Conservation (phyloP, 2,329 filamentous ascomycete genomes). For the Pezicula neosporulosa region DNA sequence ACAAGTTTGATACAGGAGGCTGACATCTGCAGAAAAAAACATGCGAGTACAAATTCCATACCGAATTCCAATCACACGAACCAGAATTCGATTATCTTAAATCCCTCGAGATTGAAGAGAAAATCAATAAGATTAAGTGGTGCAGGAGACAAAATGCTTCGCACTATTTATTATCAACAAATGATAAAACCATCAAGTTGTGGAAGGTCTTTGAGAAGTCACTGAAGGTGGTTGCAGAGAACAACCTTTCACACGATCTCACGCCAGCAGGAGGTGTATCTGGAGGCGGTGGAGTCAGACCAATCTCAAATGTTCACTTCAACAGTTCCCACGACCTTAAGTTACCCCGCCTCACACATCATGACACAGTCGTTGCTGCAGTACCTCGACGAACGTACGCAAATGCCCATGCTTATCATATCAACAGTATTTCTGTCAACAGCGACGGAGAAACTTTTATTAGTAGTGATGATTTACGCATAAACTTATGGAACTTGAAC, state of each 20-base stretch:
- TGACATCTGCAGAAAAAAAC: conserved; percentile 83
- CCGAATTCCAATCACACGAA: conserved; percentile 98
- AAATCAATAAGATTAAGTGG: conserved; percentile 99
- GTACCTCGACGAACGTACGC: conserved; percentile 95
- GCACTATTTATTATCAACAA: conserved; percentile 96
- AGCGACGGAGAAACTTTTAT: conserved; percentile 99
- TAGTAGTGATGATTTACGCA: conserved; percentile 94
- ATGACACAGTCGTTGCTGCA: conserved; percentile 96
- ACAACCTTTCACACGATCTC: conserved; percentile 93
- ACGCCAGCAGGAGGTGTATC: conserved; percentile 67
- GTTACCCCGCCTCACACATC: conserved; percentile 92
- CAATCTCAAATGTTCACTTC: conserved; percentile 71
- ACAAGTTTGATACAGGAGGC: conserved; percentile 10
- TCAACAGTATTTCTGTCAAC: conserved; percentile 99
- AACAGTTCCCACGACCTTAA: conserved; percentile 80
- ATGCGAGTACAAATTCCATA: conserved; percentile 99
- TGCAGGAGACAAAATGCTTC: conserved; percentile 97
- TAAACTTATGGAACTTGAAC: conserved; percentile 99
- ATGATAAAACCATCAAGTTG: conserved; percentile 99
- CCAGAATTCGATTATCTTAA: conserved; percentile 99
- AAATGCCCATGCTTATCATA: conserved; percentile 98
- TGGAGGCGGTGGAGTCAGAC: conserved; percentile 72
- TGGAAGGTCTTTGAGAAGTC: conserved; percentile 99
- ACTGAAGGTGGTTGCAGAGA: conserved; percentile 96
- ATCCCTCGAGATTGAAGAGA: conserved; percentile 98